phyloP scores from a whole-genome alignment of 768 basidiomycete genomes.

The Panaeolus papilionaceus region DNA sequence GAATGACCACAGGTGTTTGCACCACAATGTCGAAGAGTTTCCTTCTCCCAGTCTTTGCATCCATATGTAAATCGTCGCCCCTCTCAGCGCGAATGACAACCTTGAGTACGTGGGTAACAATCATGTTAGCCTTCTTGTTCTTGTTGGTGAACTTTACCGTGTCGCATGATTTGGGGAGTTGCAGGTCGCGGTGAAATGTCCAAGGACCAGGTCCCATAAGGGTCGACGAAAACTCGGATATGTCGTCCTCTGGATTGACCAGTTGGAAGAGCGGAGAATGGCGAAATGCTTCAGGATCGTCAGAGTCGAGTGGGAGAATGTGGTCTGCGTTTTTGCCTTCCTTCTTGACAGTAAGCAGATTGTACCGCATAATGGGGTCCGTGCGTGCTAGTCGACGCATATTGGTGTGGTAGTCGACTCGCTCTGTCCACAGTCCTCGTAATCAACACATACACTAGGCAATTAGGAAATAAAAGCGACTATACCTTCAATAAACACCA shows the following conservation, averaged over 20 bases:
- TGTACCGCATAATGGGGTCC: slow-evolving; percentile 64
- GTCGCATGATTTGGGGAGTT: slow-evolving; percentile 69
- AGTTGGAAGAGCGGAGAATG: slow-evolving; percentile 71
- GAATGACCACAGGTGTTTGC: slow-evolving; percentile 84
- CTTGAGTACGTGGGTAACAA: slow-evolving; percentile 79
- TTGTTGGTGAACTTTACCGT: slow-evolving; percentile 80
- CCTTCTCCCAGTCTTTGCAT: slow-evolving; percentile 70
- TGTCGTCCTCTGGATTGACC: slow-evolving; percentile 52
- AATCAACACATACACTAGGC: not conserved
- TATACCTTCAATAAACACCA: slow-evolving; percentile 82
- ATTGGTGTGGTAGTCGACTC: slow-evolving; percentile 79
- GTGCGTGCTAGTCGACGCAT: slow-evolving; percentile 71
- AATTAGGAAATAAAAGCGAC: not conserved
- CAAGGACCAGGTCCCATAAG: slow-evolving; percentile 88
- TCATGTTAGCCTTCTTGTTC: slow-evolving; percentile 77
- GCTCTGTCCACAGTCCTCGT: slow-evolving; percentile 54
- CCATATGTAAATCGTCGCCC: slow-evolving; percentile 70
- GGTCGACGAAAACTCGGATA: slow-evolving; percentile 61
- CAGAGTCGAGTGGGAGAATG: slow-evolving; percentile 80
- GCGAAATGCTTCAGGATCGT: slow-evolving; percentile 65
- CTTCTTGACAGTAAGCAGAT: slow-evolving; percentile 67
- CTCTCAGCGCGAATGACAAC: slow-evolving; percentile 83
- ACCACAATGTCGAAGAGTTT: slow-evolving; percentile 90
- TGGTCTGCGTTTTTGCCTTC: slow-evolving; percentile 59
- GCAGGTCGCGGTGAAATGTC: slow-evolving; percentile 73